Evolutionary conservation across 768 basidiomycete genomes (phyloP).

Genomic region (Pleurotus sapidus): DNA sequence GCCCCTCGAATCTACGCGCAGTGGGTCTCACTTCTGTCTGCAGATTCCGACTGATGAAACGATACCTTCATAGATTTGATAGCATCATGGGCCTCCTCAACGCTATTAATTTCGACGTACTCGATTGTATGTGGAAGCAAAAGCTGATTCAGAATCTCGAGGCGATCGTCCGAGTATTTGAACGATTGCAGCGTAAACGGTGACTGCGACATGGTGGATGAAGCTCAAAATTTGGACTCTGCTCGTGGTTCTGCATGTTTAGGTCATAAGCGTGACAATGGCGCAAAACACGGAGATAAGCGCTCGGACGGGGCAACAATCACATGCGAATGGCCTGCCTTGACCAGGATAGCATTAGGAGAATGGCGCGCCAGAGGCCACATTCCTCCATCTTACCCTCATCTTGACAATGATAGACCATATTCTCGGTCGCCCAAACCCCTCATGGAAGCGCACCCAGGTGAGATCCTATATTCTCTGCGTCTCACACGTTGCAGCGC

Average conservation of each 20-base stretch:
- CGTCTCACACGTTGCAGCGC: not conserved
- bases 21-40: not conserved
- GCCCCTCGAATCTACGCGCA: conserved; percentile 68
- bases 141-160: conserved; percentile 92
- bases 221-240: not conserved
- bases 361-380: not conserved
- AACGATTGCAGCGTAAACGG: conserved; percentile 32
- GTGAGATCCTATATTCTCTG: conserved; percentile 30
- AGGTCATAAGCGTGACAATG: not conserved
- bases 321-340: conserved; percentile 25
- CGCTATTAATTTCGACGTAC: conserved; percentile 61
- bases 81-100: conserved; percentile 87
- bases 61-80: conserved; percentile 93
- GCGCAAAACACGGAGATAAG: not conserved
- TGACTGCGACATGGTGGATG: conserved; percentile 20
- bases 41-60: no score
- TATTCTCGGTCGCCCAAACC: conserved; percentile 80
- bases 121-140: conserved; percentile 73
- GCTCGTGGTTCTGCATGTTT: no score
- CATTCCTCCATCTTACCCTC: not conserved
- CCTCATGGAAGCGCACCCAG: conserved; percentile 88
- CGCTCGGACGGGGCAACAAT: conserved; percentile 12
- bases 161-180: conserved; percentile 33
- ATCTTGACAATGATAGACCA: conserved; percentile 82
- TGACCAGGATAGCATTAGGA: not conserved